Base-by-base conservation (phyloP, 805 yeast genomes). In the Candida coquimbonensis region DNA sequence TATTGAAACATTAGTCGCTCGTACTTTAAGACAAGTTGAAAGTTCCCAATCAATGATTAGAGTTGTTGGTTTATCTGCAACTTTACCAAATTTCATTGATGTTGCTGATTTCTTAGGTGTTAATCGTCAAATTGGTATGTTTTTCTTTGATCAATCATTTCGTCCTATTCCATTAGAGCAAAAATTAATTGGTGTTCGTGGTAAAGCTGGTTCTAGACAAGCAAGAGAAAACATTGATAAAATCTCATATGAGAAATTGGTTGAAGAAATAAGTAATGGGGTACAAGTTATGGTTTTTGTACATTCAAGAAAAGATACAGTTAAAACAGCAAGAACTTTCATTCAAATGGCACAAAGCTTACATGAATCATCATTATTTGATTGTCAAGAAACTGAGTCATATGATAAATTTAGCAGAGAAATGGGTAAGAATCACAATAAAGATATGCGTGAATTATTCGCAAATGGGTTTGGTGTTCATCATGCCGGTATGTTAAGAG, bases 201-300 rank as follows among this genome's bases (percentile, higher is more conserved):
- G 95, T 1, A 87, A 87, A 57, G 81, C 89, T 3, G 96, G 96
- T 0, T 74, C 86, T 5, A 80, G 71, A 53, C 82, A 80, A 50
- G 65, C 74, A 7, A 73, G 81, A 51, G 88, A 85, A 43, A 83
- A 81, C 51, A 70, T 89, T 8, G 97, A 93, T 56, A 72, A 71
- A 36, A 78, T 83, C 1, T 68, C 95, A 0, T 95, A 87, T 58
- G 84, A 85, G 16, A 89, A 87, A 54, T 71, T 93, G 19, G 65
- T 78, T 1, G 81, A 80, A 12, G 81, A 81, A 70, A 65, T 90
- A 1, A 63, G 69, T 14, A 68, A 74, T 38, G 97, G 90, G 2
- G 80, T 79, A 39, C 98, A 95, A 56, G 95, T 90, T 2, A 95
- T 93, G 98, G 84, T 93, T 0, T 93, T 93, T 67, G 99, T 93